Conservation (phyloP, 2,329 filamentous ascomycete genomes). For the Dendryphion nanum region DNA sequence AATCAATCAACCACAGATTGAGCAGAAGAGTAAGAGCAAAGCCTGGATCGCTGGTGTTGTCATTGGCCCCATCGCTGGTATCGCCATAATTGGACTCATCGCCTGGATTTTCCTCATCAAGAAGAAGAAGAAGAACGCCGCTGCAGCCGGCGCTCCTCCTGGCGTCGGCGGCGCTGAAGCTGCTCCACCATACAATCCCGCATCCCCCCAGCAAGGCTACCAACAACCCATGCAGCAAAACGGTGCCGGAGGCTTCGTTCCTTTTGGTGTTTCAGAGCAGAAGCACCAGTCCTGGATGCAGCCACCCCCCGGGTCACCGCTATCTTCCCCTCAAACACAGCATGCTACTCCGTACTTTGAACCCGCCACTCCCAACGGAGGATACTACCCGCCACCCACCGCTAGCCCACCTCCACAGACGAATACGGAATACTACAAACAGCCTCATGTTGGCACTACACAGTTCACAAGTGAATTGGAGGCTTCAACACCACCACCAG, state of each 20-base stretch:
- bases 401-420: neutral
- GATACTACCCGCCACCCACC: too few relatives aligned
- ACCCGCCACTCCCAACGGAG: too few relatives aligned
- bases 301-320: neutral
- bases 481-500: neutral
- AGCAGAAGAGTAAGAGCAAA: constrained; percentile 16
- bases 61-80: constrained; percentile 20
- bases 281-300: neutral
- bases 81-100: constrained; percentile 17
- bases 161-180: too few relatives aligned
- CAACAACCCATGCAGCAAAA: neutral
- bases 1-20: constrained; percentile 2
- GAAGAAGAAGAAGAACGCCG: neutral
- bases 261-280: neutral
- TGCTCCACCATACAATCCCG: neutral
- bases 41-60: constrained; percentile 32
- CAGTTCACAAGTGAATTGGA: neutral
- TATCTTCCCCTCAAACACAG: too few relatives aligned
- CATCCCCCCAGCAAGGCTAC: neutral
- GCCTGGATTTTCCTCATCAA: constrained; percentile 12
- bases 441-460: too few relatives aligned
- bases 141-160: neutral
- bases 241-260: neutral
- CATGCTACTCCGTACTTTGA: too few relatives aligned
- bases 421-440: neutral